Conservation (phyloP, 2,329 filamentous ascomycete genomes). For the Geosmithia morbida region DNA sequence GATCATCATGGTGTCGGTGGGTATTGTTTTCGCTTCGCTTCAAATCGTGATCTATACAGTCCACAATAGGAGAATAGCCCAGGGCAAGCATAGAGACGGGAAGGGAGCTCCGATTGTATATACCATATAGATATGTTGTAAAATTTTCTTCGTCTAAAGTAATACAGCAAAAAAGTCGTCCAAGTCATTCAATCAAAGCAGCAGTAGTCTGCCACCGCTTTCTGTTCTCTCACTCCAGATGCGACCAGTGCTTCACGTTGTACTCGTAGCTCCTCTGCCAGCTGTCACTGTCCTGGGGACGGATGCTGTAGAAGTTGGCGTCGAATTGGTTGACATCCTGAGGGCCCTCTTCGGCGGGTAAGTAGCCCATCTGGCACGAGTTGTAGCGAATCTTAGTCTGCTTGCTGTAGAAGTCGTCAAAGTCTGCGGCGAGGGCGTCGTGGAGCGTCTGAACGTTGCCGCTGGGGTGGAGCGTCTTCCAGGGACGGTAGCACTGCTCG, state of each 20-base stretch:
- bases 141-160: too few species aligned
- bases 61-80: constrained; percentile 18
- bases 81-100: constrained; percentile 4
- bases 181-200: too few species aligned
- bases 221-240: not conserved
- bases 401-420: constrained; percentile 35
- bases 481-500: constrained; percentile 34
- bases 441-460: constrained; percentile 32
- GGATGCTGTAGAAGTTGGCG: not conserved
- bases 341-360: constrained; percentile 38
- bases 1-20: constrained; percentile 26
- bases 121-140: not conserved
- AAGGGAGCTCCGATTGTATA: not conserved
- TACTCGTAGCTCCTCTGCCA: not conserved
- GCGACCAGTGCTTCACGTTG: not conserved
- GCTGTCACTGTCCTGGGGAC: not conserved
- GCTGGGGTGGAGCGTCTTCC: constrained; percentile 37
- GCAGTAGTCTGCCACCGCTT: too few species aligned
- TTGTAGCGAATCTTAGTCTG: constrained; percentile 33
- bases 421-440: constrained; percentile 31
- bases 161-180: too few species aligned
- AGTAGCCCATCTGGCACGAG: constrained; percentile 38
- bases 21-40: constrained; percentile 21
- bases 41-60: constrained; percentile 23
- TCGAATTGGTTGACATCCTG: not conserved